These are phyloP conservation scores for Aureobasidium namibiae DNA, from an alignment of 2,329 filamentous ascomycete genomes.

Conservation along the genomic window DNA sequence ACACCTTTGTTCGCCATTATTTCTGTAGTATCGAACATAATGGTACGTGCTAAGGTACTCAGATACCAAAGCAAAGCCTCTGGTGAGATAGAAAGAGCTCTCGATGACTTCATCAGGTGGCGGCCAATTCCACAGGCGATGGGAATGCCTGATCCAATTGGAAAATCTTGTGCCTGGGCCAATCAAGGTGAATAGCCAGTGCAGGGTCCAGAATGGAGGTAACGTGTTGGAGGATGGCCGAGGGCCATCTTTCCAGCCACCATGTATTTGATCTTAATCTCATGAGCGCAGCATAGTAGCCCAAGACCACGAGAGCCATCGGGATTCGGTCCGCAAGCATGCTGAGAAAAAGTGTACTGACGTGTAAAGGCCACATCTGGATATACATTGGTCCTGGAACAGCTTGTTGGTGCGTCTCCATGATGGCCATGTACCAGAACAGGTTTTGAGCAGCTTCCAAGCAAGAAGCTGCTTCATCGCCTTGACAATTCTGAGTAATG, in stretches of 20 bases:
- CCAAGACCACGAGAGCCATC: neutral
- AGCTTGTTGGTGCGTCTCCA: neutral
- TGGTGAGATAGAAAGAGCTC: neutral
- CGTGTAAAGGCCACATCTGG: slow-evolving; percentile 10
- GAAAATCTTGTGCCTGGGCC: neutral
- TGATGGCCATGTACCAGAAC: slow-evolving; percentile 8
- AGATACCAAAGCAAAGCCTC: too few relatives aligned
- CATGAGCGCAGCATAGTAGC: slow-evolving; percentile 5
- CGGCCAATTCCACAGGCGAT: neutral
- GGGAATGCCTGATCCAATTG: neutral
- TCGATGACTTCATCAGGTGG: neutral
- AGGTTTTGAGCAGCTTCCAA: neutral
- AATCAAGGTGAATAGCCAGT: neutral
- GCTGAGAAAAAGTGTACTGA: neutral
- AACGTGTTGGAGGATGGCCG: neutral
- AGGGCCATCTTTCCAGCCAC: slow-evolving; percentile 2
- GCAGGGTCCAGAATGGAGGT: neutral
- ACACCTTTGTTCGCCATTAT: neutral
- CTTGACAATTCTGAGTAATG: neutral
- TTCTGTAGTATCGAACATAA: too few relatives aligned
- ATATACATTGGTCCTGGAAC: neutral
- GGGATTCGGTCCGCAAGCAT: neutral
- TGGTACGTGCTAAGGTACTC: too few relatives aligned
- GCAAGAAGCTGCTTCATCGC: neutral
- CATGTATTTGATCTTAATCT: slow-evolving; percentile 5